Evolutionary conservation across 148 eudicot species (phyloP).

Genomic region (Camellia granthamiana): DNA sequence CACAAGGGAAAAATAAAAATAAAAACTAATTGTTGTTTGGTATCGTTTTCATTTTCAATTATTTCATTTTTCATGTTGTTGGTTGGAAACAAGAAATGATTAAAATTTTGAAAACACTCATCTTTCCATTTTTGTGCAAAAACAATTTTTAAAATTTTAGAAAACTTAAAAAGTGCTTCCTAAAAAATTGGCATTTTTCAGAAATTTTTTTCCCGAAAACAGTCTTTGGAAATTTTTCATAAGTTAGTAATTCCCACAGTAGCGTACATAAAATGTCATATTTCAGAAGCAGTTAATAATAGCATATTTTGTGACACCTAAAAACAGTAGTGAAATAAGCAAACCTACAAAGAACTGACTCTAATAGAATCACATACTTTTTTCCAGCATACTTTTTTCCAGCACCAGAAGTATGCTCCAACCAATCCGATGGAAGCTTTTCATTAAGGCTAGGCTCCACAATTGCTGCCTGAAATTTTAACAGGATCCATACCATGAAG

Average conservation of each 20-base stretch:
- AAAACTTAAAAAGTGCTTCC: too few relatives aligned
- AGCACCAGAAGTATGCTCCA: slow-evolving; percentile 65
- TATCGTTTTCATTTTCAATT: too few relatives aligned
- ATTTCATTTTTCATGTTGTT: too few relatives aligned
- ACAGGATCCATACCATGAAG: slow-evolving; percentile 4
- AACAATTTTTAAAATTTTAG: too few relatives aligned
- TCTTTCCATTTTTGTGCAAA: too few relatives aligned
- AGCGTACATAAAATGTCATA: neutral
- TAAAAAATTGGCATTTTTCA: too few relatives aligned
- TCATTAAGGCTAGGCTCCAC: slow-evolving; percentile 34
- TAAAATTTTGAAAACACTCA: too few relatives aligned
- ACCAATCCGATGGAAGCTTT: slow-evolving; percentile 64
- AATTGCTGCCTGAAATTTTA: slow-evolving; percentile 41
- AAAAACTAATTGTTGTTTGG: too few relatives aligned
- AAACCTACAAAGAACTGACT: neutral
- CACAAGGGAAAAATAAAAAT: too few relatives aligned
- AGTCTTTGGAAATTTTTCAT: too few relatives aligned
- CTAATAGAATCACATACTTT: slow-evolving; percentile 39
- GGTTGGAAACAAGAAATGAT: too few relatives aligned
- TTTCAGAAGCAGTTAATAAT: neutral
- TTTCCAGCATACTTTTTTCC: slow-evolving; percentile 87
- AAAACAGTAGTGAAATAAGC: neutral
- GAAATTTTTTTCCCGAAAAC: too few relatives aligned
- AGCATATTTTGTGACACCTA: neutral
- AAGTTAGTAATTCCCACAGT: neutral